These are phyloP conservation scores for Populus hybrid DNA, from an alignment of 441 rosid species.

Conservation along the genomic window DNA sequence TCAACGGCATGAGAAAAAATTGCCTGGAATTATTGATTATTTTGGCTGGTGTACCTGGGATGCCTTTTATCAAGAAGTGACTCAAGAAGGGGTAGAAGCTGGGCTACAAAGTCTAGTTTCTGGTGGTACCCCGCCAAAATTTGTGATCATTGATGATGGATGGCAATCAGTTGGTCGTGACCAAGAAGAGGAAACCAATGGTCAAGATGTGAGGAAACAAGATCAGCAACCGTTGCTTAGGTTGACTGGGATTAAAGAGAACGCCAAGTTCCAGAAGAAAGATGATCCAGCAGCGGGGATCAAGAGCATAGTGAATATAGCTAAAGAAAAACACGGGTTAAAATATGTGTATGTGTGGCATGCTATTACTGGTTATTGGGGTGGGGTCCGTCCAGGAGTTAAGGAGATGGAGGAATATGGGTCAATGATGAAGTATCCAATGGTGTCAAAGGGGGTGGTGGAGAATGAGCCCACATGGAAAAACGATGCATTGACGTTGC, in stretches of 20 bases:
- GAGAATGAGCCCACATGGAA: slow-evolving; percentile 80
- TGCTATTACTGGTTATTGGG: slow-evolving; percentile 96
- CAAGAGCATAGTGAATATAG: slow-evolving; percentile 55
- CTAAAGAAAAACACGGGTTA: slow-evolving; percentile 62
- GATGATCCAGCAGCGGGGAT: slow-evolving; percentile 68
- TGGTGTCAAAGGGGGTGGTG: slow-evolving; percentile 60
- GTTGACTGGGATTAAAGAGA: slow-evolving; percentile 74
- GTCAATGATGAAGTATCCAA: slow-evolving; percentile 69
- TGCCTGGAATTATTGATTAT: slow-evolving; percentile 74
- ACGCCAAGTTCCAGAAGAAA: slow-evolving; percentile 64
- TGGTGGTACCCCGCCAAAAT: slow-evolving; percentile 78
- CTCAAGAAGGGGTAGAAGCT: slow-evolving; percentile 84
- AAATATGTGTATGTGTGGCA: slow-evolving; percentile 94
- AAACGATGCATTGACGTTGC: slow-evolving; percentile 54
- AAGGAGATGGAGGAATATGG: slow-evolving; percentile 63
- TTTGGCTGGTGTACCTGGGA: slow-evolving; percentile 99
- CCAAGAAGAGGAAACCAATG: slow-evolving; percentile 12
- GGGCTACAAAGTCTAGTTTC: slow-evolving; percentile 59
- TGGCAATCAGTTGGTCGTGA: slow-evolving; percentile 82
- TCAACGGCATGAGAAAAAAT: slow-evolving; percentile 80
- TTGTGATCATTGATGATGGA: slow-evolving; percentile 91
- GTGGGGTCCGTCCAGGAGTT: slow-evolving; percentile 80
- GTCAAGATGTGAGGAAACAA: slow-evolving; percentile 19
- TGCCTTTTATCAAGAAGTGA: slow-evolving; percentile 90
- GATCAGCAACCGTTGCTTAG: slow-evolving; percentile 43